Evolutionary conservation across 495 filamentous ascomycete genomes (phyloP).

Genomic region (Pyronema omphalodes): DNA sequence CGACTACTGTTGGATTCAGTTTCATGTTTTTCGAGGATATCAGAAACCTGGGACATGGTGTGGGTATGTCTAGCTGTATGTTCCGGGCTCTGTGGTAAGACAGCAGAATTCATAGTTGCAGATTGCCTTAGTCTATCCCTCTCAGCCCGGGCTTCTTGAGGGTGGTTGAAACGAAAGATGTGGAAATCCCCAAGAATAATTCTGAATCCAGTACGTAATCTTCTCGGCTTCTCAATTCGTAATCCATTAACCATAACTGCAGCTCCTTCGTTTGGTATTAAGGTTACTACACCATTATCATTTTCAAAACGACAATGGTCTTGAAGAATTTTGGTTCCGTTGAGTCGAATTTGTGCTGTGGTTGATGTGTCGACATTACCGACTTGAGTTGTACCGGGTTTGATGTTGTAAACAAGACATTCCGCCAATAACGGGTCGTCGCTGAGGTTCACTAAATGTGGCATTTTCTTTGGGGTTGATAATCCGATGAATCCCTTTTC

Average conservation of each 20-base stretch:
- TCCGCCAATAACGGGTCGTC: constrained; percentile 91
- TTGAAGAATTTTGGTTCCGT: constrained; percentile 77
- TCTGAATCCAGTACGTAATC: constrained; percentile 76
- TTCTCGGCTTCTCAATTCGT: constrained; percentile 61
- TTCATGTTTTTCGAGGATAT: constrained; percentile 28
- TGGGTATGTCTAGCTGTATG: constrained; percentile 47
- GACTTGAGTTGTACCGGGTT: constrained; percentile 80
- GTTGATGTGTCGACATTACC: constrained; percentile 69
- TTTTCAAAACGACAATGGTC: constrained; percentile 93
- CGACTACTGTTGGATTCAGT: constrained; percentile 49
- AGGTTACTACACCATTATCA: constrained; percentile 71
- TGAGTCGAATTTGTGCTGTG: constrained; percentile 74
- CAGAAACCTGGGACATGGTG: constrained; percentile 47
- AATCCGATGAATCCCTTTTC: constrained; percentile 95
- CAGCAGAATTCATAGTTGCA: constrained; percentile 59
- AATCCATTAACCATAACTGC: constrained; percentile 96
- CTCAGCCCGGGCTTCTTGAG: constrained; percentile 85
- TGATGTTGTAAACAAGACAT: constrained; percentile 96
- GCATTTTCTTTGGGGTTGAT: constrained; percentile 95
- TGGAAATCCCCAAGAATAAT: constrained; percentile 97
- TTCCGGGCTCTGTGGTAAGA: constrained; percentile 28
- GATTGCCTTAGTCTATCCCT: constrained; percentile 82
- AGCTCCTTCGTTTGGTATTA: constrained; percentile 74
- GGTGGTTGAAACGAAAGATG: constrained; percentile 97
- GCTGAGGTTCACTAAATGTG: constrained; percentile 82